phyloP scores from a whole-genome alignment of 2,329 filamentous ascomycete genomes.

The Chrysoporthe austroafricana region DNA sequence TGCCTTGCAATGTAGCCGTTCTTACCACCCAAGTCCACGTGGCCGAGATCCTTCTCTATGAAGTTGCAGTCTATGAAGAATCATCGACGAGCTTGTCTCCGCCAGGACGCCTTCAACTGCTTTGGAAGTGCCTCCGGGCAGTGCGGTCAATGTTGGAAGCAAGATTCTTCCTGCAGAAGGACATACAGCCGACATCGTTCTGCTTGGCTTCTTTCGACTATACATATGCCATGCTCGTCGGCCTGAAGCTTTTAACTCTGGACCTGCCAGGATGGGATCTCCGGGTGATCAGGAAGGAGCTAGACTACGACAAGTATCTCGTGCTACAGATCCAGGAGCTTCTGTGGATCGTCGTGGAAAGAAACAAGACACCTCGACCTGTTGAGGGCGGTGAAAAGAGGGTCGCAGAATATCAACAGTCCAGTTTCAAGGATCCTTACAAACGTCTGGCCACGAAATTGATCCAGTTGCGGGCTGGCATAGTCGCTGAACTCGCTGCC shows the following conservation, averaged over 20 bases:
- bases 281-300: conserved; percentile 40
- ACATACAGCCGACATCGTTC: conserved; percentile 44
- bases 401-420: neutral
- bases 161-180: conserved; percentile 31
- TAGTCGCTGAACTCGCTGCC: conserved; percentile 21
- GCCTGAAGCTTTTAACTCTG: conserved; percentile 51
- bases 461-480: conserved; percentile 11
- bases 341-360: conserved; percentile 33
- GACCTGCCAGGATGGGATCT: conserved; percentile 52
- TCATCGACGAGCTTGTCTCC: conserved; percentile 39
- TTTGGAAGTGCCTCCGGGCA: conserved; percentile 49
- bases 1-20: conserved; percentile 36
- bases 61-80: conserved; percentile 48
- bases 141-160: conserved; percentile 46
- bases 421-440: conserved; percentile 15
- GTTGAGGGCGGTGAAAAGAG: conserved; percentile 31
- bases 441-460: conserved; percentile 19
- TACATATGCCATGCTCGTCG: conserved; percentile 50
- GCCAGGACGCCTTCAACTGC: conserved; percentile 47
- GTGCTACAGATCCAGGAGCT: conserved; percentile 39
- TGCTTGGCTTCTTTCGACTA: conserved; percentile 52
- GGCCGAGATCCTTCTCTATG: conserved; percentile 52
- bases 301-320: conserved; percentile 40
- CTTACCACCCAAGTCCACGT: conserved; percentile 48
- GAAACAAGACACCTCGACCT: conserved; percentile 36